Conservation (phyloP, 1,284 basidiomycete species). For the Apiotrichum brassicae region DNA sequence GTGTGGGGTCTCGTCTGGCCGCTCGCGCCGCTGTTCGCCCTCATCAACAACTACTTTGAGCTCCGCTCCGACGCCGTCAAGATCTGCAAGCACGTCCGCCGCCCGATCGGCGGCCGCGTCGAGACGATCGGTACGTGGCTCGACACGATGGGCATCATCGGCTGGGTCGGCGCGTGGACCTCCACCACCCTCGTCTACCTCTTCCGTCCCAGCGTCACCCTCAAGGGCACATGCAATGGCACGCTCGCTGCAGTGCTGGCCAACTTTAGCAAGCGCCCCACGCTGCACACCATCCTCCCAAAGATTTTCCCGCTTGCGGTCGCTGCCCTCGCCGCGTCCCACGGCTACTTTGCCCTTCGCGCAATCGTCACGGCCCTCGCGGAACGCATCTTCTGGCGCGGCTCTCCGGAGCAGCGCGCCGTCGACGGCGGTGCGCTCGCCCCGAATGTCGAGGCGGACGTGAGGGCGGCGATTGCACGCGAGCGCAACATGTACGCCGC, state of each 20-base stretch:
- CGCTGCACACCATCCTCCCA: conserved; percentile 26
- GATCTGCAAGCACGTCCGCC: conserved; percentile 74
- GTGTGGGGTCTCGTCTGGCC: conserved; percentile 96
- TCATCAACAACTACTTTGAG: conserved; percentile 76
- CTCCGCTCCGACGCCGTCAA: conserved; percentile 91
- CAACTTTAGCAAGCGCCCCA: conserved; percentile 26
- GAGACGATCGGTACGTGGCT: conserved; percentile 95
- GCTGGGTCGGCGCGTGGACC: conserved; percentile 77
- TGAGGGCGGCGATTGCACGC: background rate
- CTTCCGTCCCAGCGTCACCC: conserved; percentile 53
- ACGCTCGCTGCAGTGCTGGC: conserved; percentile 30
- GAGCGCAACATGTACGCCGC: background rate
- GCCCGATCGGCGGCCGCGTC: conserved; percentile 76
- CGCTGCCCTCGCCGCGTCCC: conserved; percentile 68
- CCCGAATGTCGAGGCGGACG: background rate
- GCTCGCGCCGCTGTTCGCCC: conserved; percentile 58
- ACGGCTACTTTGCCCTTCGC: conserved; percentile 67
- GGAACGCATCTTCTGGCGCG: conserved; percentile 68
- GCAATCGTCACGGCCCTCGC: conserved; percentile 61
- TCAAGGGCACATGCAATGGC: background rate
- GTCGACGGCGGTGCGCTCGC: background rate
- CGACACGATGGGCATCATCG: conserved; percentile 74
- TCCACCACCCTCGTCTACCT: conserved; percentile 81
- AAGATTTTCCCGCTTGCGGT: conserved; percentile 60
- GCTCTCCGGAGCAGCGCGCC: conserved; percentile 56